Evolutionary conservation across 2,329 filamentous ascomycete genomes (phyloP).

Genomic region (Neonectria hederae): DNA sequence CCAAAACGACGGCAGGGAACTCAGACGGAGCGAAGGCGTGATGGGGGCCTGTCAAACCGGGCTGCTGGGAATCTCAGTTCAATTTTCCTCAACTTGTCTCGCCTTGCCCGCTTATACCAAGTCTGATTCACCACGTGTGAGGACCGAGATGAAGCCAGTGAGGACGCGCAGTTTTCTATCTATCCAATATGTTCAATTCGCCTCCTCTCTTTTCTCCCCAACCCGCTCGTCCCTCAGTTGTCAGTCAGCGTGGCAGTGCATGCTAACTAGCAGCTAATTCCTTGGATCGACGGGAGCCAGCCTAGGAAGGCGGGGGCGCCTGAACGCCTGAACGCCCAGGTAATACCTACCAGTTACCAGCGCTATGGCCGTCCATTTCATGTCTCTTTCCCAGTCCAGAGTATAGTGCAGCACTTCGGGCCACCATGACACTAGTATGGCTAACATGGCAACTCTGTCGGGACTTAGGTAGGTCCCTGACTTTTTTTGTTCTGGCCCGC

Average conservation of each 20-base stretch:
- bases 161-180: neutral
- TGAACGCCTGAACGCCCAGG: constrained; percentile 14
- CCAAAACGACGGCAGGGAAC: neutral
- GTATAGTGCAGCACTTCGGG: neutral
- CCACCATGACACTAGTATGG: constrained; percentile 1
- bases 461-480: constrained; percentile 14
- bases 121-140: constrained; percentile 10
- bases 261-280: neutral
- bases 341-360: neutral
- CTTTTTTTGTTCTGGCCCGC: neutral
- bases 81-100: neutral
- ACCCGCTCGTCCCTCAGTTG: neutral
- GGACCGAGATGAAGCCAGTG: neutral
- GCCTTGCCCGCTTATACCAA: neutral
- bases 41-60: neutral
- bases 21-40: neutral
- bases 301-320: too few relatives aligned
- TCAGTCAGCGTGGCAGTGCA: neutral
- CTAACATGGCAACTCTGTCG: neutral
- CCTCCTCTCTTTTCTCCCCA: neutral
- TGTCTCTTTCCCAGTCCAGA: neutral
- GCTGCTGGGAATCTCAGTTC: neutral
- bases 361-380: constrained; percentile 1
- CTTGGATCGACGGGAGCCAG: neutral
- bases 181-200: neutral